Conservation (phyloP, 1,139 yeast species). For the Scheffersomyces parashehatae region DNA sequence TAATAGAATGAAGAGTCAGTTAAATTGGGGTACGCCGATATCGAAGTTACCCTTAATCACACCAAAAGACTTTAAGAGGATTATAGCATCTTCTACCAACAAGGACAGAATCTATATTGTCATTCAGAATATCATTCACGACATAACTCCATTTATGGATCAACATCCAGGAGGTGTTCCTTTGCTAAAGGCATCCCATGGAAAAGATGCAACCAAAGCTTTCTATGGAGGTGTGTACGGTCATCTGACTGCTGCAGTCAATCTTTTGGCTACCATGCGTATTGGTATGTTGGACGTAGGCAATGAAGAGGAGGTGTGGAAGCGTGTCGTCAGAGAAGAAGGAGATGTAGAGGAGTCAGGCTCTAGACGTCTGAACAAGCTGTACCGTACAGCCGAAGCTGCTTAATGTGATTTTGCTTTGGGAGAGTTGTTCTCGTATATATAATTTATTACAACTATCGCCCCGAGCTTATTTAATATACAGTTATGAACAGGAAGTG, state of each 20-base stretch:
- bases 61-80: conserved; percentile 51
- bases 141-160: conserved; percentile 68
- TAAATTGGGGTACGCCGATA: conserved; percentile 79
- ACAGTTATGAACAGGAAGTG: no score
- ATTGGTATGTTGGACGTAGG: conserved; percentile 77
- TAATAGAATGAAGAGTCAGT: conserved; percentile 58
- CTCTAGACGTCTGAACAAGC: conserved; percentile 19
- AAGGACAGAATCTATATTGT: conserved; percentile 44
- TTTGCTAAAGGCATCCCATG: conserved; percentile 60
- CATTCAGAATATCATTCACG: conserved; percentile 63
- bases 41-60: conserved; percentile 59
- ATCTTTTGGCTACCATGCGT: conserved; percentile 72
- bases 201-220: conserved; percentile 72
- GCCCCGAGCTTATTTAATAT: no score
- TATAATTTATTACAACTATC: neutral
- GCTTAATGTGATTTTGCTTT: conserved; percentile 26
- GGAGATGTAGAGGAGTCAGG: conserved; percentile 33
- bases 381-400: conserved; percentile 46
- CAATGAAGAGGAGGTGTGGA: conserved; percentile 83
- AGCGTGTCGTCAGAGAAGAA: conserved; percentile 45
- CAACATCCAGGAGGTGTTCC: conserved; percentile 76
- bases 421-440: neutral
- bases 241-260: conserved; percentile 74
- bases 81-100: conserved; percentile 36
- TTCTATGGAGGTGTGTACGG: conserved; percentile 76